Base-by-base conservation (phyloP, 306 rosid genomes). In the Vicia villosa region DNA sequence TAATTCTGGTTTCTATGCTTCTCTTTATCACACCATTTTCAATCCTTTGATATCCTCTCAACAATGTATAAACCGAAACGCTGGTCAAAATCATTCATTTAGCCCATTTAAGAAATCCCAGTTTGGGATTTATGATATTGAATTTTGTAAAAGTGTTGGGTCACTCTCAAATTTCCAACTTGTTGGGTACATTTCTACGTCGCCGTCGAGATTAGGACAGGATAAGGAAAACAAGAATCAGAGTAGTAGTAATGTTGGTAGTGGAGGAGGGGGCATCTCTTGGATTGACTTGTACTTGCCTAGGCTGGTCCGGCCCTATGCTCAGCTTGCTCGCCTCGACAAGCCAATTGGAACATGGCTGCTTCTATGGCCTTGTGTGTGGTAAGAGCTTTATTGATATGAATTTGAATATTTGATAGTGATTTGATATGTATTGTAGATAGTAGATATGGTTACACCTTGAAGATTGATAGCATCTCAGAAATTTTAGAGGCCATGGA, bases 291-390 rank as follows among this genome's bases (percentile, higher is more conserved):
- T 58, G 70, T 87, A 83, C 69, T 82, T 90, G 86, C 95, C 90
- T n/a, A 74, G 60, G 70, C 74, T 66, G 41, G 74, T 72, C 73
- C 92, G 74, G 55, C 96, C 97, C 38, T 94, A 84, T 82, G 98
- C 97, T 14, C 84, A 64, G 16, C 92, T 94, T 17, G 97, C 98
- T 46, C 98, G 97, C 65, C 96, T 90, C 5, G 96, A 94, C 74
- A 91, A 86, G 75, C 98, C 97, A 37, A 90, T 94, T 72, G 97
- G 98, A 58, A 90, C 95, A 28, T 94, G 97, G 98, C 69, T 94
- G 56, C 97, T 94, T 66, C 87, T 91, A 56, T 94, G 95, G 98
- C 98, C 97, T 46, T 94, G 95, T 79, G 74, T 94, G 76, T 89
- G 98, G 98, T 89, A 85, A 61, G 89, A 32, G 12, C 45, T 77